These are phyloP conservation scores for Camptophora hylomeconis DNA, from an alignment of 2,329 filamentous ascomycete species.

Conservation along the genomic window DNA sequence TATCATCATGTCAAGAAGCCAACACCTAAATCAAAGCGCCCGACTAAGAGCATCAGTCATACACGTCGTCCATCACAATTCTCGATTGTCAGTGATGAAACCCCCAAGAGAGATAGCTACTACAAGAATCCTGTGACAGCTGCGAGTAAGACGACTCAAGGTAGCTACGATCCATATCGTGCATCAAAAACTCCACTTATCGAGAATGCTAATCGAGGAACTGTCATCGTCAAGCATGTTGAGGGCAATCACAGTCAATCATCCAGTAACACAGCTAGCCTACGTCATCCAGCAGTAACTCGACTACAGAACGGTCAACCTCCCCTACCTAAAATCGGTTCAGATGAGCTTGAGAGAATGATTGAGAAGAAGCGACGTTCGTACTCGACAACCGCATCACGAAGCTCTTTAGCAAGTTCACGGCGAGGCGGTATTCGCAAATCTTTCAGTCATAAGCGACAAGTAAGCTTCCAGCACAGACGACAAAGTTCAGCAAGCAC, in stretches of 20 bases:
- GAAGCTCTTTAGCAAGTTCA: constrained; percentile 35
- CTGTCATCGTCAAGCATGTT: constrained; percentile 58
- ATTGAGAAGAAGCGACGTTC: constrained; percentile 13
- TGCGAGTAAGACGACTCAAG: constrained; percentile 29
- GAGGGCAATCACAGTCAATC: constrained; percentile 26
- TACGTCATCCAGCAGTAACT: constrained; percentile 7
- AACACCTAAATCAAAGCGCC: constrained; percentile 21
- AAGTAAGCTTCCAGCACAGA: constrained; percentile 50
- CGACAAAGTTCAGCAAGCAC: constrained; percentile 26
- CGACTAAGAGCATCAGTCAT: constrained; percentile 18
- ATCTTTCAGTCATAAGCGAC: constrained; percentile 44
- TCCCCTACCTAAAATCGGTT: constrained; percentile 10
- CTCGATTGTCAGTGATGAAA: constrained; percentile 43
- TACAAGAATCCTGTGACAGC: constrained; percentile 33
- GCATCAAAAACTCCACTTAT: constrained; percentile 46
- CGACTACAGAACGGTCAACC: constrained; percentile 9
- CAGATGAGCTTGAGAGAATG: constrained; percentile 12
- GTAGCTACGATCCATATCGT: constrained; percentile 76
- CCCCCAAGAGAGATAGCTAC: constrained; percentile 35
- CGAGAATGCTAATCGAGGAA: constrained; percentile 42
- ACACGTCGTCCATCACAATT: constrained; percentile 40
- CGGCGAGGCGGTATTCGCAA: constrained; percentile 28
- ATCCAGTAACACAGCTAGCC: constrained; percentile 15
- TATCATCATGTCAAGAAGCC: constrained; percentile 61
- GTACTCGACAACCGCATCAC: constrained; percentile 22